These are phyloP conservation scores for Chara braunii DNA, from an alignment of 139 green algal species.

Conservation along the genomic window DNA sequence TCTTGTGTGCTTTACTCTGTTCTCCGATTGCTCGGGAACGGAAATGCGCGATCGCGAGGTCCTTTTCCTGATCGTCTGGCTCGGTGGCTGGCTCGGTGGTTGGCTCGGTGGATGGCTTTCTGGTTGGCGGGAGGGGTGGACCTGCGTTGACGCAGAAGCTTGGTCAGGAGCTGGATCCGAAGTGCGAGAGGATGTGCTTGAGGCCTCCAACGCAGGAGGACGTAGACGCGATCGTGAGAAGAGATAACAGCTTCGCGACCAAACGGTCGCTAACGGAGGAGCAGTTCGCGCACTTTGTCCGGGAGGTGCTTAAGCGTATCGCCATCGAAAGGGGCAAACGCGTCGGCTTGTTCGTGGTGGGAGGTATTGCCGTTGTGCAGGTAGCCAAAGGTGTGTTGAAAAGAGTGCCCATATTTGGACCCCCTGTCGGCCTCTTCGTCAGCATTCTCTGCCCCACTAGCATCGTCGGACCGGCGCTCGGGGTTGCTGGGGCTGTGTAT, in stretches of 20 bases:
- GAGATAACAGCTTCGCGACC: not conserved
- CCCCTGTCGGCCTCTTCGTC: not conserved
- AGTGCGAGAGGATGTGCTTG: not conserved
- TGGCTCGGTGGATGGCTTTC: too few relatives aligned
- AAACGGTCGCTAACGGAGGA: not conserved
- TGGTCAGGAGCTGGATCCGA: not conserved
- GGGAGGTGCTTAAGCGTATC: conserved; percentile 8
- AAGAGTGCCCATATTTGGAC: conserved; percentile 2
- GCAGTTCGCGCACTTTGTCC: not conserved
- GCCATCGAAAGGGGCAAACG: conserved; percentile 2
- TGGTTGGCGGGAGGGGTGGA: too few relatives aligned
- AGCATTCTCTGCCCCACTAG: not conserved
- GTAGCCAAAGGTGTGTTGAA: not conserved
- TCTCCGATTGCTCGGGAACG: too few relatives aligned
- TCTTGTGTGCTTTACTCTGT: too few relatives aligned
- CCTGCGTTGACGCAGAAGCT: too few relatives aligned
- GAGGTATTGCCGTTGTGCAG: not conserved
- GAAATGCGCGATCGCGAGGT: too few relatives aligned
- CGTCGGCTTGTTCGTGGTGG: conserved; percentile 5
- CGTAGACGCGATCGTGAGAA: not conserved
- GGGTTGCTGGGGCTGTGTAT: not conserved
- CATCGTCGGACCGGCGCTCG: conserved; percentile 3
- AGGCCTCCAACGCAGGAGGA: not conserved
- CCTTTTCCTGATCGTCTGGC: too few relatives aligned
- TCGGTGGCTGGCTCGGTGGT: too few relatives aligned